These are phyloP conservation scores for Trebouxia sp. DNA, from an alignment of 139 green algal species.

Conservation along the genomic window DNA sequence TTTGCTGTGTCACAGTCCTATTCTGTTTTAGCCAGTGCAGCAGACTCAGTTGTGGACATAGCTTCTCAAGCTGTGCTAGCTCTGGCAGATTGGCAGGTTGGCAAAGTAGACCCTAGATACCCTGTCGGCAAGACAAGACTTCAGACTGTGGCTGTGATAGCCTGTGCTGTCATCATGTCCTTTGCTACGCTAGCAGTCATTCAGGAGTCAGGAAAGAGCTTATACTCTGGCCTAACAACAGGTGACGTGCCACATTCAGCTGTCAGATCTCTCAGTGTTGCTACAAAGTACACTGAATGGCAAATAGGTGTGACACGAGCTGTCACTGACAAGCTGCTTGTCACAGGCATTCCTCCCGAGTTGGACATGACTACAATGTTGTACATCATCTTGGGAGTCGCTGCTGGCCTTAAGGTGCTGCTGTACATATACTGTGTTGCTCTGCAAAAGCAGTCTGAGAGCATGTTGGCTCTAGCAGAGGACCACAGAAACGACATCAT, in stretches of 20 bases:
- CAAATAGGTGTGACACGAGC: not conserved
- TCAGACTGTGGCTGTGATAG: slow-evolving; percentile 65
- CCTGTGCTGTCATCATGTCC: slow-evolving; percentile 71
- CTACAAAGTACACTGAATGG: too few species aligned
- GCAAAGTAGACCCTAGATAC: slow-evolving; percentile 49
- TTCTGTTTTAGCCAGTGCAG: slow-evolving; percentile 62
- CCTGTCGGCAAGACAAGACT: slow-evolving; percentile 69
- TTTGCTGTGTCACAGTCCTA: slow-evolving; percentile 53
- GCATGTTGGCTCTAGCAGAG: slow-evolving; percentile 68
- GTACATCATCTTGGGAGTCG: slow-evolving; percentile 64
- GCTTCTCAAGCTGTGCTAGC: slow-evolving; percentile 63
- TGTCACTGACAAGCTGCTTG: not conserved
- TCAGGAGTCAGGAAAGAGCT: slow-evolving; percentile 31
- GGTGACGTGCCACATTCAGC: too few species aligned
- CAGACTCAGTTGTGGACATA: slow-evolving; percentile 74
- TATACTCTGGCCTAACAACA: slow-evolving; percentile 35
- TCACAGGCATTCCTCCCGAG: slow-evolving; percentile 46
- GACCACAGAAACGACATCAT: slow-evolving; percentile 79
- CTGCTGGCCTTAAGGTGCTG: slow-evolving; percentile 63
- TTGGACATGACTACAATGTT: slow-evolving; percentile 54
- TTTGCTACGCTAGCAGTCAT: slow-evolving; percentile 63
- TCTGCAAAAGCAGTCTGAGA: slow-evolving; percentile 45
- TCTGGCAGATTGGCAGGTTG: slow-evolving; percentile 55
- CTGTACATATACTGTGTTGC: slow-evolving; percentile 40
- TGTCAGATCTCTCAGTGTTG: too few species aligned